Percentiles rank a stretch among this genome's conserved stretches.
Evolutionary conservation across 192 early-diverging fungal genomes (phyloP).

Genomic region (Backusella luteola): DNA sequence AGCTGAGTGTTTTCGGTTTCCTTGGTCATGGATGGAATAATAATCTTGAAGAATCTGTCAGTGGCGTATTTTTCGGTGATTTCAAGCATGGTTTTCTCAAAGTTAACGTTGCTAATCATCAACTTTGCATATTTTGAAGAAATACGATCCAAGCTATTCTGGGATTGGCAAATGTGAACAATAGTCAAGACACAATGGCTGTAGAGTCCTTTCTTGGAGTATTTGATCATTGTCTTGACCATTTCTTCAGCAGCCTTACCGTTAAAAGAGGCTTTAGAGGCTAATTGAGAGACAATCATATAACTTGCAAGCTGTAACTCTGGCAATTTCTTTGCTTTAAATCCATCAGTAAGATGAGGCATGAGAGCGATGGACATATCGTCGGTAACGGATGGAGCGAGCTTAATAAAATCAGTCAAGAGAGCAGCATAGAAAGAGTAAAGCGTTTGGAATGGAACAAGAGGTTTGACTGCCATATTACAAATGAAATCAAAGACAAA

Average conservation of each 20-base stretch:
- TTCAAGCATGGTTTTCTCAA: constrained; percentile 20
- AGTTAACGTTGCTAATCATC: background rate
- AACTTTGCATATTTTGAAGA: constrained; percentile 13
- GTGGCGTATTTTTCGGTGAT: constrained; percentile 42
- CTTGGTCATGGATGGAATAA: constrained; percentile 37
- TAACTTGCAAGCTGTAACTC: constrained; percentile 56
- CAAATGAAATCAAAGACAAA: constrained; percentile 79
- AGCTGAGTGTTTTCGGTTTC: constrained; percentile 26
- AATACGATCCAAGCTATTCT: constrained; percentile 40
- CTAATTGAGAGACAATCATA: constrained; percentile 68
- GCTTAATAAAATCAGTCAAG: constrained; percentile 55
- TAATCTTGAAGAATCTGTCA: constrained; percentile 41
- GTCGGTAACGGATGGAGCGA: constrained; percentile 11
- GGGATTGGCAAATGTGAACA: constrained; percentile 54
- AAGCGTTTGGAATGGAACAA: constrained; percentile 49
- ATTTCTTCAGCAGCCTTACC: constrained; percentile 45
- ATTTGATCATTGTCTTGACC: constrained; percentile 41
- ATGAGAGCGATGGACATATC: constrained; percentile 58
- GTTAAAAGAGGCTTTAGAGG: constrained; percentile 46
- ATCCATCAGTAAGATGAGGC: constrained; percentile 54
- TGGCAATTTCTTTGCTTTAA: constrained; percentile 39
- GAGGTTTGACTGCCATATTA: constrained; percentile 45
- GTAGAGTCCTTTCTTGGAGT: constrained; percentile 26
- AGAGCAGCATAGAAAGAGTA: constrained; percentile 68
- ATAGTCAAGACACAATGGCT: constrained; percentile 43